Percentiles rank a stretch among this genome's conserved stretches.
These are phyloP conservation scores for Neofusicoccum cordaticola DNA, from an alignment of 2,329 filamentous ascomycete species.

Conservation along the genomic window DNA sequence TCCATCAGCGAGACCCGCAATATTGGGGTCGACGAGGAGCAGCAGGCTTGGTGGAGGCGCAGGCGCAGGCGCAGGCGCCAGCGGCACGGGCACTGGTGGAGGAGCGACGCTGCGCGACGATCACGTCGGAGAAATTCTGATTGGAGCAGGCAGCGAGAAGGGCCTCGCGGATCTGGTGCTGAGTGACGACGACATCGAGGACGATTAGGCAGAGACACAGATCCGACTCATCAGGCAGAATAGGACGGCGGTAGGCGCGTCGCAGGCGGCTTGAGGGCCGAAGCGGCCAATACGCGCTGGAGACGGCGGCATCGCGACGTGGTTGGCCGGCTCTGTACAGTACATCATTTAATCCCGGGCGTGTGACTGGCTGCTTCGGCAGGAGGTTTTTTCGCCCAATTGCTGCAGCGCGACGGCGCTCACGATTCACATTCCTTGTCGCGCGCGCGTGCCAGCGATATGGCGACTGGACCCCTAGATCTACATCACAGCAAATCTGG, in stretches of 20 bases:
- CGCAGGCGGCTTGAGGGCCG: not conserved
- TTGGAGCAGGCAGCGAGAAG: constrained; percentile 21
- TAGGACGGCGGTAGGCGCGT: not conserved
- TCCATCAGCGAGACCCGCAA: constrained; percentile 23
- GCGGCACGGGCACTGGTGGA: not conserved
- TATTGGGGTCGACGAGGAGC: constrained; percentile 22
- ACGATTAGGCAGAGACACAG: constrained; percentile 21
- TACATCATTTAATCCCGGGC: not conserved
- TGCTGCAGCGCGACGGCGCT: not conserved
- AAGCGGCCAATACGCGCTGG: not conserved
- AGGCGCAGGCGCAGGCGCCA: constrained; percentile 19
- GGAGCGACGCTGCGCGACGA: constrained; percentile 1
- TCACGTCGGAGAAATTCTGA: constrained; percentile 9
- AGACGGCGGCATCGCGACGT: not conserved
- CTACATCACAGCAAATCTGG: constrained; percentile 3
- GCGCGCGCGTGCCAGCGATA: not conserved
- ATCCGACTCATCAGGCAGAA: not conserved
- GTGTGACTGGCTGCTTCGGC: constrained; percentile 3
- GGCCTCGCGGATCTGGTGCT: constrained; percentile 38
- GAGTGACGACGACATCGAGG: constrained; percentile 49
- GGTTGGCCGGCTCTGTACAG: not conserved
- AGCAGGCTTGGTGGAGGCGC: constrained; percentile 27
- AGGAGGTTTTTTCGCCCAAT: not conserved
- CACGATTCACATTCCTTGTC: constrained; percentile 10
- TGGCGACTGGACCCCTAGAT: constrained; percentile 8